Base-by-base conservation (phyloP, 2,329 filamentous ascomycete species). In the Colletotrichum theobromicola region DNA sequence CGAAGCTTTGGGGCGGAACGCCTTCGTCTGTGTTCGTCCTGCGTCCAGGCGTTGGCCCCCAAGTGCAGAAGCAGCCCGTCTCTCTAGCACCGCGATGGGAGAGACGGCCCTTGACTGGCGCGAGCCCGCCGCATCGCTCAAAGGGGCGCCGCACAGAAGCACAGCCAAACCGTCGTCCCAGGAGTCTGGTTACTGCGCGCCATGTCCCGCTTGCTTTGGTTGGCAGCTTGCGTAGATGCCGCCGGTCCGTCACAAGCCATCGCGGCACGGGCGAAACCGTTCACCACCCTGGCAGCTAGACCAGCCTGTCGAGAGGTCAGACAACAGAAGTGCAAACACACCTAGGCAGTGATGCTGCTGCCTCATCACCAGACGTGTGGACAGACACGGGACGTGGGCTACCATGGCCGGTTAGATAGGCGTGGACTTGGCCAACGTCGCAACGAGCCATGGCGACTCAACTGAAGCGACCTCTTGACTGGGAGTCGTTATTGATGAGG, bases 1-100 rank as follows among this genome's bases (percentile, higher is more conserved):
- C 60, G 72, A 74, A 71, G 72, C 72, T 74, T 74, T 67, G 67
- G 55, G 67, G 72, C 67, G 67, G 57, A 57, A 74, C 61, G 67
- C 61, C 67, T 30, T 63, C 37, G 53, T 32, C 53, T 28, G 34
- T 65, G 55, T 53, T 66, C 42, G 42, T 46, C 42, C 42, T 37
- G 65, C 57, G 35, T 60, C 50, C 37, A 15, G 34, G 66, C 32
- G 34, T 21, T 46, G 35, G 28, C 61, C 67, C 61, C 50, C 28
- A 58, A 65, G 65, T 57, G 53, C 21, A 57, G 53, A 57, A 28
- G 24, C 21, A 28, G 55, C 32, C 42, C 53, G 35, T 18, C 34
- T 42, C 60, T n/a, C 60, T 30, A 63, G 60, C 21, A 63, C 60
- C 13, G 35, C 58, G 16, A 34, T 50, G 24, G 13, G 7, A 57